These are phyloP conservation scores for Penicillium samsonianum DNA, from an alignment of 495 filamentous ascomycete species.

Conservation along the genomic window DNA sequence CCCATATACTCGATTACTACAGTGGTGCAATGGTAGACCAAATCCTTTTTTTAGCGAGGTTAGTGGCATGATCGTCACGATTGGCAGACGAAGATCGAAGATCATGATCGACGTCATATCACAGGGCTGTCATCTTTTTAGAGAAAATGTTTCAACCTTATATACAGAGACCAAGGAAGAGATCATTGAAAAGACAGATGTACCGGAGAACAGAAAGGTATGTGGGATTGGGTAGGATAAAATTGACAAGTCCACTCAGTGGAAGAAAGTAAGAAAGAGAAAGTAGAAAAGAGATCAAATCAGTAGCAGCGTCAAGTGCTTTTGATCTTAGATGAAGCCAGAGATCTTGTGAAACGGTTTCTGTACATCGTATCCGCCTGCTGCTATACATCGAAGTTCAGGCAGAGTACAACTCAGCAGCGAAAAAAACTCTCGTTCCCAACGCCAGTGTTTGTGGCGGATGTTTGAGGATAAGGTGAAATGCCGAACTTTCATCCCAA, in stretches of 20 bases:
- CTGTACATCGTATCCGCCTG: conserved; percentile 25
- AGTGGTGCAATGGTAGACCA: neutral
- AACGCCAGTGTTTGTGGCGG: neutral
- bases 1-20: neutral
- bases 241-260: conserved; percentile 9
- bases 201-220: conserved; percentile 8
- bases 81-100: conserved; percentile 4
- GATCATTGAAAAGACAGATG: neutral
- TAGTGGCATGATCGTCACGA: conserved; percentile 20
- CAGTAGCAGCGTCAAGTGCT: conserved; percentile 12
- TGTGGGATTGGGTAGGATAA: conserved; percentile 9
- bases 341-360: neutral
- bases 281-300: neutral
- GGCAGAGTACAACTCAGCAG: conserved; percentile 3
- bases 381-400: conserved; percentile 24
- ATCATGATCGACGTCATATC: conserved; percentile 17
- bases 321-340: conserved; percentile 6
- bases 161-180: neutral
- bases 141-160: no score
- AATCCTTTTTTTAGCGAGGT: neutral
- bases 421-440: neutral
- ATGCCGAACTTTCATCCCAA: neutral
- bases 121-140: no score
- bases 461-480: conserved; percentile 4
- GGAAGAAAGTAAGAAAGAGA: conserved; percentile 11